Conservation (phyloP, 2,329 filamentous ascomycete species). For the Pseudogymnoascus sp. region DNA sequence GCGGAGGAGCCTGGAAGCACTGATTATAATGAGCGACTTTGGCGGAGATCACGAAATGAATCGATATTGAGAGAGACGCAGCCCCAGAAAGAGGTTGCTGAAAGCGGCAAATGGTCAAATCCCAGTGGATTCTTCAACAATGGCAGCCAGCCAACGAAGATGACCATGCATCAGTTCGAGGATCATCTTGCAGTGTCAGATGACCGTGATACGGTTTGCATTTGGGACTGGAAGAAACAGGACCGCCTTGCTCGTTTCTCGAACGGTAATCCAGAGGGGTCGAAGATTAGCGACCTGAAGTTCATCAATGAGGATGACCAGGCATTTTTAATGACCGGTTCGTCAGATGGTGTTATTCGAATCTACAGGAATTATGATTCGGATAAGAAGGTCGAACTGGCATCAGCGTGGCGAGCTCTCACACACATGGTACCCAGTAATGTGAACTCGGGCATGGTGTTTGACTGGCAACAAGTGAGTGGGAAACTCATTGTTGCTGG, state of each 20-base stretch:
- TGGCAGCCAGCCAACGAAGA: constrained; percentile 78
- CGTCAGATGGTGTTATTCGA: constrained; percentile 88
- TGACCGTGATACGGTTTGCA: constrained; percentile 79
- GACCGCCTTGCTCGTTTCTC: constrained; percentile 76
- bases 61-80: constrained; percentile 87
- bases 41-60: constrained; percentile 89
- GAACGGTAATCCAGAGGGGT: constrained; percentile 87
- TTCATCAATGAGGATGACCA: constrained; percentile 99
- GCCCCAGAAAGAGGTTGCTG: constrained; percentile 82
- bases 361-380: constrained; percentile 90
- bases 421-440: constrained; percentile 93
- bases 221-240: constrained; percentile 90
- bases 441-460: constrained; percentile 89
- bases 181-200: constrained; percentile 91
- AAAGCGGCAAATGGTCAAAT: constrained; percentile 80
- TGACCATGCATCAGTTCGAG: constrained; percentile 97
- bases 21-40: constrained; percentile 92
- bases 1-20: constrained; percentile 93
- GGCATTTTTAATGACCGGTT: constrained; percentile 88
- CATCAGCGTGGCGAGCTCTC: constrained; percentile 83
- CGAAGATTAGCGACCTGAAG: constrained; percentile 86
- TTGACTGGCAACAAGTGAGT: constrained; percentile 98
- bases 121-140: constrained; percentile 82
- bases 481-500: constrained; percentile 92
- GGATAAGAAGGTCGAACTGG: constrained; percentile 69